phyloP scores from a whole-genome alignment of 1,284 basidiomycete genomes.

The Boletus sp. region DNA sequence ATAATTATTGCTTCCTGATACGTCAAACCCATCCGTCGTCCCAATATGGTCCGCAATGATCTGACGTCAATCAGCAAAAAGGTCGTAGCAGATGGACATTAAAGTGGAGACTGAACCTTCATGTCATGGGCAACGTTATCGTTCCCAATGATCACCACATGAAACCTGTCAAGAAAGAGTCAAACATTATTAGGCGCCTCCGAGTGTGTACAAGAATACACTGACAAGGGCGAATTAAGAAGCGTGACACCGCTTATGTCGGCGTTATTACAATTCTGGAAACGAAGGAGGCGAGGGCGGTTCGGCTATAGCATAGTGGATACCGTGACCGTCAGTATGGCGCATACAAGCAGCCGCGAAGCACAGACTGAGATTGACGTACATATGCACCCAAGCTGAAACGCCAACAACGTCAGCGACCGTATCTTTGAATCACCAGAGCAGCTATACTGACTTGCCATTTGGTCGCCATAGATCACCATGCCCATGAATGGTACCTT shows the following conservation, averaged over 20 bases:
- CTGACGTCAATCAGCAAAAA: constrained; percentile 2
- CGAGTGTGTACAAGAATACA: not conserved
- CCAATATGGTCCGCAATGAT: constrained; percentile 19
- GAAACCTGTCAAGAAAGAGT: constrained; percentile 8
- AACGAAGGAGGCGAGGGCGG: constrained; percentile 11
- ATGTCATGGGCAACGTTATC: constrained; percentile 13
- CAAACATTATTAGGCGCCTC: too few relatives aligned
- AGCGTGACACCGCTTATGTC: constrained; percentile 20
- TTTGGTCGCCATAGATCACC: constrained; percentile 7
- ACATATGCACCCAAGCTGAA: constrained; percentile 8
- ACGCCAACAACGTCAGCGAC: constrained; percentile 1
- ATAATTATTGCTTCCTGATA: constrained; percentile 14
- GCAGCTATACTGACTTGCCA: not conserved
- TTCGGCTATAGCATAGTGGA: constrained; percentile 2
- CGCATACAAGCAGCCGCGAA: not conserved
- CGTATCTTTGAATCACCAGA: not conserved
- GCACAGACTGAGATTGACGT: constrained; percentile 1
- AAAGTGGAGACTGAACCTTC: constrained; percentile 1
- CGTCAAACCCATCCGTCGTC: constrained; percentile 14
- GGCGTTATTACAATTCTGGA: constrained; percentile 10
- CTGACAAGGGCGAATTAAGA: constrained; percentile 10
- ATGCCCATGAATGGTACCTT: constrained; percentile 13
- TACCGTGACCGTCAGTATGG: constrained; percentile 3
- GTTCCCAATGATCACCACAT: constrained; percentile 12
- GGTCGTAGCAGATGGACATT: not conserved